A percentile compares a stretch with the other conserved stretches of the same genome.
phyloP scores from a whole-genome alignment of 2,329 filamentous ascomycete genomes.

The Tolypocladium nubicola region DNA sequence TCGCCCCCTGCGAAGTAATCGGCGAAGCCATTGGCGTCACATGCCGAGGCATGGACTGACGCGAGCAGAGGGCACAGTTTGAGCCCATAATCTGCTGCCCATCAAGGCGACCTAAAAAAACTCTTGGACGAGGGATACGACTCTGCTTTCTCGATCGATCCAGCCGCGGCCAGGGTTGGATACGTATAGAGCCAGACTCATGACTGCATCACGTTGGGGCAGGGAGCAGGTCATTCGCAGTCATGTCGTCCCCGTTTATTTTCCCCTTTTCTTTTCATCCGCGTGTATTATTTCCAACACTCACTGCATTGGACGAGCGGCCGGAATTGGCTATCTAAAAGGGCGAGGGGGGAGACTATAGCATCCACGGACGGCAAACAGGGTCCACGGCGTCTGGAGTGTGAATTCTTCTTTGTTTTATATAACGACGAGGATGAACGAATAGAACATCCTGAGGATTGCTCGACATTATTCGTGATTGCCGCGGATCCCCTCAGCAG shows the following conservation, averaged over 20 bases:
- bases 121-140: background rate
- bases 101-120: background rate
- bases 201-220: background rate
- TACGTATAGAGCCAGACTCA: background rate
- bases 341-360: slow-evolving; percentile 4
- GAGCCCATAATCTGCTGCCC: background rate
- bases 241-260: background rate
- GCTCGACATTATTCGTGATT: background rate
- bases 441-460: slow-evolving; percentile 2
- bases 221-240: background rate
- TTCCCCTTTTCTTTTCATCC: slow-evolving; percentile 1
- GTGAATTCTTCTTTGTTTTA: background rate
- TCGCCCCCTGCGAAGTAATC: slow-evolving; percentile 32
- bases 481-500: too few relatives aligned
- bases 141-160: background rate
- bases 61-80: background rate
- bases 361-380: slow-evolving; percentile 9
- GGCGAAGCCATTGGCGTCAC: background rate
- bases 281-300: slow-evolving; percentile 8
- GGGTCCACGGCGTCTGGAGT: slow-evolving; percentile 10
- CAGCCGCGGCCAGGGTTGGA: background rate
- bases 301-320: slow-evolving; percentile 7
- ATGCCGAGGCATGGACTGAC: background rate
- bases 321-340: slow-evolving; percentile 8
- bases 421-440: background rate